Evolutionary conservation across 257 asterid genomes (phyloP).

Genomic region (Lycium ferocissimum): DNA sequence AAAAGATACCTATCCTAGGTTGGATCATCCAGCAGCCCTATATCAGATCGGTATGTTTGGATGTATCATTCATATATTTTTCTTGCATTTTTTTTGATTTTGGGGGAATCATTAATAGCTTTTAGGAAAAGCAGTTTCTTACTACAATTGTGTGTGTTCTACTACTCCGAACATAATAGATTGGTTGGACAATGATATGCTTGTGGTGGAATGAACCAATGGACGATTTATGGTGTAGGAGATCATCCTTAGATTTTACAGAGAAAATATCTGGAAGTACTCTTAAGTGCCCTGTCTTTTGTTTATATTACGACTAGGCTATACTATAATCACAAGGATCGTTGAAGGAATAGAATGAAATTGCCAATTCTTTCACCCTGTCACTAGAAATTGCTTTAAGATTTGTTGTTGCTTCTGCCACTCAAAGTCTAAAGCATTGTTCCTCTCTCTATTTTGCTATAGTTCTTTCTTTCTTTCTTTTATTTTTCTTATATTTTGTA

Average conservation of each 20-base stretch:
- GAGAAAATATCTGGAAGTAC: background rate
- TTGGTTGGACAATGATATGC: background rate
- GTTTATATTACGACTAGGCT: background rate
- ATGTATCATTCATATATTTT: background rate
- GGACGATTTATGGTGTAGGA: background rate
- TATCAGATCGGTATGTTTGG: conserved; percentile 79
- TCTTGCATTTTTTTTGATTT: background rate
- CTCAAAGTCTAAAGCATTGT: background rate
- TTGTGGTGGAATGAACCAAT: background rate
- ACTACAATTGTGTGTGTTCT: background rate
- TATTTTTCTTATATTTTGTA: background rate
- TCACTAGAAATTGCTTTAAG: background rate
- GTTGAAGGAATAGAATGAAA: conserved; percentile 4
- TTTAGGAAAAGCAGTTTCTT: background rate
- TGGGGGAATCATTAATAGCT: background rate
- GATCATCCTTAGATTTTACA: conserved; percentile 9
- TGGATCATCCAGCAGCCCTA: conserved; percentile 95
- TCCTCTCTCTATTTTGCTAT: background rate
- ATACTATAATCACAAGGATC: background rate
- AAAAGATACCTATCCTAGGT: conserved; percentile 88
- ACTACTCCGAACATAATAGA: background rate
- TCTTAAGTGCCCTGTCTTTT: background rate
- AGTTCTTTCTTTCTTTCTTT: background rate
- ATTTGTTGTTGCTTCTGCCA: background rate
- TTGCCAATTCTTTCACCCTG: background rate